phyloP scores from a whole-genome alignment of 495 filamentous ascomycete genomes.

The Podospora bellae-mahoneyi region DNA sequence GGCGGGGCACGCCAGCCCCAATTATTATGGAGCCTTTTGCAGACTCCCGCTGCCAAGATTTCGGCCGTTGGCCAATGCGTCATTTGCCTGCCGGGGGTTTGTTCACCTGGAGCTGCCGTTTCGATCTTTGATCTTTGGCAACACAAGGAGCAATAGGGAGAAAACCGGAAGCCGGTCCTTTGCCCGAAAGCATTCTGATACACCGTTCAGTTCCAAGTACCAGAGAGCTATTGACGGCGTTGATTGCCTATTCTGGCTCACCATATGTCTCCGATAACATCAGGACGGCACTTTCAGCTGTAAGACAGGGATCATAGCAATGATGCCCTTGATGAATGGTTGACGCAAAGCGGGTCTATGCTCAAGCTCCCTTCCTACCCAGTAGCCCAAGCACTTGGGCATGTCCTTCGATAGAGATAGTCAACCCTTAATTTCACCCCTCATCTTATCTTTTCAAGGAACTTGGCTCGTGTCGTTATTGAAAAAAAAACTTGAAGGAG shows the following conservation, averaged over 20 bases:
- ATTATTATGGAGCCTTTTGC: background rate
- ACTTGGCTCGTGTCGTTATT: no score
- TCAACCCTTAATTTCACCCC: background rate
- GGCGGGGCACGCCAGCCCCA: slow-evolving; percentile 15
- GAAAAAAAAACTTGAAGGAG: background rate
- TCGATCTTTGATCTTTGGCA: background rate
- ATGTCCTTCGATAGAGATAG: background rate
- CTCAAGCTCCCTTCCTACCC: background rate
- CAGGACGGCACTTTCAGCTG: background rate
- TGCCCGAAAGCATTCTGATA: background rate
- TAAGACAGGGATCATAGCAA: background rate
- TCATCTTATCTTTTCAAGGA: background rate
- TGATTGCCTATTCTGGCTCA: slow-evolving; percentile 17
- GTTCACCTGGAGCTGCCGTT: background rate
- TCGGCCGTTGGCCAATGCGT: slow-evolving; percentile 1
- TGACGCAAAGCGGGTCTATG: background rate
- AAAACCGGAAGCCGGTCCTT: background rate
- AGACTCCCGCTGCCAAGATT: background rate
- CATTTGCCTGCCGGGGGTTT: background rate
- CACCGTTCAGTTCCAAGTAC: background rate
- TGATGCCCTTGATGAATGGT: background rate
- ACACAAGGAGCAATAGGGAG: background rate
- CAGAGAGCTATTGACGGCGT: slow-evolving; percentile 7
- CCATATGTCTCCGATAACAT: background rate
- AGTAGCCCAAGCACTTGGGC: background rate